Evolutionary conservation across 1,284 basidiomycete species (phyloP).

Genomic region (Boletus sp.): DNA sequence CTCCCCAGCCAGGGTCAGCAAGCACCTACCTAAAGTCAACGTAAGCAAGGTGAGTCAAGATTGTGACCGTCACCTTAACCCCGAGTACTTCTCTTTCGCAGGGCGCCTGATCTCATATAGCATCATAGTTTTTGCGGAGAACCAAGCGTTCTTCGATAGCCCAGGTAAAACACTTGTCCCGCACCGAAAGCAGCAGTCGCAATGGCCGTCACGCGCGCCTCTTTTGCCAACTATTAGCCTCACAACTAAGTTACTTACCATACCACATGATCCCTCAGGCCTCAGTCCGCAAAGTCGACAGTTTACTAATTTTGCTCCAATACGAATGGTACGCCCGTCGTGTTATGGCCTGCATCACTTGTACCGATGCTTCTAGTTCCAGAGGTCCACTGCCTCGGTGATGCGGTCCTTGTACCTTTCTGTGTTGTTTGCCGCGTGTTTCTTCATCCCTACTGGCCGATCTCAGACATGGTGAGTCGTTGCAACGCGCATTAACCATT

Average conservation of each 20-base stretch:
- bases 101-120: neutral
- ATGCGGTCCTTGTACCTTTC: constrained; percentile 14
- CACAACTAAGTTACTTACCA: constrained; percentile 6
- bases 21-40: neutral
- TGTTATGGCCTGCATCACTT: neutral
- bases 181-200: neutral
- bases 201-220: neutral
- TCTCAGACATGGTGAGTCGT: constrained; percentile 36
- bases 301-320: too few relatives aligned
- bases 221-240: neutral
- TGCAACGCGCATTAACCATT: too few relatives aligned
- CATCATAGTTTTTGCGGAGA: neutral
- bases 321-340: constrained; percentile 7
- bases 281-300: too few relatives aligned
- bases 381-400: neutral
- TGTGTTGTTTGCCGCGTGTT: constrained; percentile 12
- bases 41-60: constrained; percentile 6
- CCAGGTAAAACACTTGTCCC: constrained; percentile 18
- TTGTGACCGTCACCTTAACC: neutral
- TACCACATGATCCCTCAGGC: neutral
- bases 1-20: neutral
- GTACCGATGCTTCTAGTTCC: neutral
- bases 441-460: constrained; percentile 17
- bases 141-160: neutral
- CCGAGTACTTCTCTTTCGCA: neutral